These are phyloP conservation scores for Sphenostylis stenocarpa DNA, from an alignment of 306 rosid species.

Conservation along the genomic window DNA sequence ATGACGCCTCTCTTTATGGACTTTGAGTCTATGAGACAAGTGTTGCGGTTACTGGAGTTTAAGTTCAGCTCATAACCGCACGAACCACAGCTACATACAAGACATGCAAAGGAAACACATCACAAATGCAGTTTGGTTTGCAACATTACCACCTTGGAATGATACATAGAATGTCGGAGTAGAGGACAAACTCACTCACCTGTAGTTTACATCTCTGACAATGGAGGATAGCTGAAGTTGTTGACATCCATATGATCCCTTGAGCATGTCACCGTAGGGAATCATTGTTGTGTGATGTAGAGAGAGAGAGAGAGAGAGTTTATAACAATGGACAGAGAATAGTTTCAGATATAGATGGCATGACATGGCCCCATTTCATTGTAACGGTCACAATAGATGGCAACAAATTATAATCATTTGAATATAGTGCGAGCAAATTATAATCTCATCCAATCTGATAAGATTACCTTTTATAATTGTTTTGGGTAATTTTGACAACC, in stretches of 20 bases:
- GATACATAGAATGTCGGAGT: neutral
- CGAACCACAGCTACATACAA: conserved; percentile 35
- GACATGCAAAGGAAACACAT: neutral
- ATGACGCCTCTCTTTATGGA: conserved; percentile 36
- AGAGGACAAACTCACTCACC: conserved; percentile 13
- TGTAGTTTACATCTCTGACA: conserved; percentile 40
- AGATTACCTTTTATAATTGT: no score
- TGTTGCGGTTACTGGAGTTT: conserved; percentile 41
- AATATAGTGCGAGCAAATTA: no score
- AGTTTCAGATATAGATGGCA: conserved; percentile 6
- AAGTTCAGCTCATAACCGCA: conserved; percentile 43
- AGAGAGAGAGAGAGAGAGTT: neutral
- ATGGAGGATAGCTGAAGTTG: conserved; percentile 36
- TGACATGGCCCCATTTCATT: neutral
- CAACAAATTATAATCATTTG: conserved; percentile 5
- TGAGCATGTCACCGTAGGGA: conserved; percentile 4
- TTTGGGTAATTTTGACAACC: no score
- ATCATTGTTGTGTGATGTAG: conserved; percentile 16
- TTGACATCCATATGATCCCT: conserved; percentile 24
- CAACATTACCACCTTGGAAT: neutral
- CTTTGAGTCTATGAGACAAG: conserved; percentile 24
- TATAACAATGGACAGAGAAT: neutral
- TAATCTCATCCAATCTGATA: no score
- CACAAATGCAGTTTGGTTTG: neutral
- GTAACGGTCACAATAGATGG: conserved; percentile 32